Conservation (phyloP, 2,329 filamentous ascomycete genomes). For the Huntiella savannae region DNA sequence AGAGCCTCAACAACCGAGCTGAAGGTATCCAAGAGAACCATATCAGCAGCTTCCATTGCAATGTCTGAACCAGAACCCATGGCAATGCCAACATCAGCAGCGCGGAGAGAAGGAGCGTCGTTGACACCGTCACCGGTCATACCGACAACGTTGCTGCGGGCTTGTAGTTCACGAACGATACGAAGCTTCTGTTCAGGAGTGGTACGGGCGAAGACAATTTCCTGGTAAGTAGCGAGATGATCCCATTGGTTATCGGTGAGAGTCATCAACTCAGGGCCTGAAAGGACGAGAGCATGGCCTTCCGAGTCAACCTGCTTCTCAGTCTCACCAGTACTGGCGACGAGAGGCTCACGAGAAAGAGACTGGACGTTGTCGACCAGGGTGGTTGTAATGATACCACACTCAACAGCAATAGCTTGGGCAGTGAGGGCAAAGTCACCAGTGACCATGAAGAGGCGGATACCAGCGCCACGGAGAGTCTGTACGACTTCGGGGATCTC, state of each 20-base stretch:
- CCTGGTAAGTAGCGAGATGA: slow-evolving; percentile 41
- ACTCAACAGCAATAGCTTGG: slow-evolving; percentile 67
- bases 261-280: slow-evolving; percentile 43
- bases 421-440: slow-evolving; percentile 70
- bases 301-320: slow-evolving; percentile 12
- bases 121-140: slow-evolving; percentile 99
- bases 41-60: slow-evolving; percentile 87
- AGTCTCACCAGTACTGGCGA: slow-evolving; percentile 30
- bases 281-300: slow-evolving; percentile 39
- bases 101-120: slow-evolving; percentile 92
- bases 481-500: slow-evolving; percentile 74
- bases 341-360: slow-evolving; percentile 41
- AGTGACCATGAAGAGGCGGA: slow-evolving; percentile 93
- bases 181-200: slow-evolving; percentile 92
- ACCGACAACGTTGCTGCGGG: slow-evolving; percentile 80
- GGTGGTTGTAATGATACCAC: slow-evolving; percentile 52
- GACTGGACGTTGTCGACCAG: slow-evolving; percentile 32
- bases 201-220: slow-evolving; percentile 83
- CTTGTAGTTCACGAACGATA: slow-evolving; percentile 88
- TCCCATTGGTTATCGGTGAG: slow-evolving; percentile 54
- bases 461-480: slow-evolving; percentile 82
- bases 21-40: slow-evolving; percentile 97
- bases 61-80: slow-evolving; percentile 98
- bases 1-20: slow-evolving; percentile 97
- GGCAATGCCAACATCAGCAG: slow-evolving; percentile 94